Base-by-base conservation (phyloP, 1,284 basidiomycete genomes). In the Trichosporon faecale region DNA sequence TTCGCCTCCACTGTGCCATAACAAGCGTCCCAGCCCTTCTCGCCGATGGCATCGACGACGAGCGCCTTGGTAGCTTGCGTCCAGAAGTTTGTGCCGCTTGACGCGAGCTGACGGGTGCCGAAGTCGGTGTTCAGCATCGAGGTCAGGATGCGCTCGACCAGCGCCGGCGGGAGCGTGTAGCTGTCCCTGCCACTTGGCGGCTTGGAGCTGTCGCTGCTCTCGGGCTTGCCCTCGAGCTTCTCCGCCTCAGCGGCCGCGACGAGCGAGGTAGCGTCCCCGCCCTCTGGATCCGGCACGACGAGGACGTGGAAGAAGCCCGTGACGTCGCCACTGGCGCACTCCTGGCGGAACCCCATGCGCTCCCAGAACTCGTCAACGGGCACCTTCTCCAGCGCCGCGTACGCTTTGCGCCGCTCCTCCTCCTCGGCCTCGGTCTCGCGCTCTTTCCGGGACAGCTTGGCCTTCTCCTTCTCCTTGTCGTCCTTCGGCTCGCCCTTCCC, bases 341-440 rank as follows among this genome's bases (percentile, higher is more conserved):
- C 95, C 79, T 97, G 95, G 37, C 95, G 87, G 83, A 92, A 95
- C 29, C 91, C 93, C 91, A 98, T 94, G 16, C 93, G 87, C 82
- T 95, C 93, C 92, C 94, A 96, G 82, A 95, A 98, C 79, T 96
- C 94, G 65, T 90, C 90, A 33, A 88, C 78, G 0, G 74, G 67
- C 3, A 83, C 71, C 29, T 70, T 74, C 12, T 74, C 71, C n/a
- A 84, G 85, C 80, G 72, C 91, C 25, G 76, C 73, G 25, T 76
- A 68, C 16, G 82, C 76, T 23, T 71, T 63, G 65, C 80, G 77
- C 72, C 84, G 80, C 75, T 79, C 74, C 14, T 74, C 76, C 72
- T 78, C 82, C 69, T 82, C 85, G 78, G 82, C 75, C 14, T 78
- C 81, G 64, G 84, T 72, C 21, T 80, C 76, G 18, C 70, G 65